Evolutionary conservation across 805 yeast species (phyloP), one percentile per base, ranked within the genome.

Genomic region (Naumovozyma castellii): DNA sequence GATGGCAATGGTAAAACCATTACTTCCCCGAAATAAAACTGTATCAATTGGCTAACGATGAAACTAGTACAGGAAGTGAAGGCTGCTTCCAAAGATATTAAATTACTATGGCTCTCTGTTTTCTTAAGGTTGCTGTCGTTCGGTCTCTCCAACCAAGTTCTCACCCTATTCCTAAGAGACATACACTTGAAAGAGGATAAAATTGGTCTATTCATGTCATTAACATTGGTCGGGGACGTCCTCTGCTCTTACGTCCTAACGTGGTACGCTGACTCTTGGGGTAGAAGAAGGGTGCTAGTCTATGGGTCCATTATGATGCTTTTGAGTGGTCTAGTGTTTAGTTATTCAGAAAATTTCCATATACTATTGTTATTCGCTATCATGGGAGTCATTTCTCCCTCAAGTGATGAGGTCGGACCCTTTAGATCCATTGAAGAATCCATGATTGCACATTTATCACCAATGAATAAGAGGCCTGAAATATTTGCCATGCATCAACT

Each of bases 371-470:
- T 68, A 2, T 92, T 92, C 6, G 92, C 95, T 2, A 72, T 84
- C 2, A 42, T 84, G 22, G 95, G 95, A 1, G 95, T 86, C 14
- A 82, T 86, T 5, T 83, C 94, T 2, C 92, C 95, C 2, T 76
- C 85, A 20, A 94, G 95, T 18, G 87, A 80, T 52, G 95, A 86
- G 53, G 84, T 88, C 0, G 95, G 95, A 0, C 95, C 95, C 0
- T 86, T 86, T 59, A 80, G 83, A 53, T 76, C 92, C 0, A 77
- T 86, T 20, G 95, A 86, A 57, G 95, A 85, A 54, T 78, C 90
- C 1, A 72, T 84, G 31, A 67, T 86, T 37, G 92, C 95, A 0
- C 90, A 84, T 58, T 62, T 86, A 46, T 80, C 94, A 0, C 77
- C 80, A 0, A 71, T 69, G 29, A 66, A 65, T 39, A 73, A 72